phyloP scores from a whole-genome alignment of 2,329 filamentous ascomycete species.

The Neonectria faginata region DNA sequence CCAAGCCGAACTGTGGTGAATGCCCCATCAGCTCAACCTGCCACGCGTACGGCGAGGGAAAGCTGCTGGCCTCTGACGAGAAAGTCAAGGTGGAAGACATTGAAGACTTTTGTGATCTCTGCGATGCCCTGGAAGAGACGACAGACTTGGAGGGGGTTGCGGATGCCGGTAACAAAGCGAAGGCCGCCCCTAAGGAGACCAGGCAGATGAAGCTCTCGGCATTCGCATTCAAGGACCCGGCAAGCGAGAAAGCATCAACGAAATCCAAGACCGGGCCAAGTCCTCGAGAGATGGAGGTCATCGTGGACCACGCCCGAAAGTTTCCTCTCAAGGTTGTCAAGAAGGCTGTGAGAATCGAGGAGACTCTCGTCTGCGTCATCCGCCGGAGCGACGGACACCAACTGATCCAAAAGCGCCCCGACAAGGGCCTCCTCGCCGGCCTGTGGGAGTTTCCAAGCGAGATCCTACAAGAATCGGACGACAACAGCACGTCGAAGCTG shows the following conservation, averaged over 20 bases:
- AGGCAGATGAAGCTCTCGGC: conserved; percentile 51
- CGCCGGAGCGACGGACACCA: conserved; percentile 57
- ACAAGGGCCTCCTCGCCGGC: conserved; percentile 65
- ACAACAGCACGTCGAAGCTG: conserved; percentile 43
- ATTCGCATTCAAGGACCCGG: conserved; percentile 50
- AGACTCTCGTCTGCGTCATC: conserved; percentile 66
- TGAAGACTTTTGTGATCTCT: conserved; percentile 63
- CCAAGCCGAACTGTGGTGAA: conserved; percentile 65
- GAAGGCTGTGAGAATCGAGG: conserved; percentile 64
- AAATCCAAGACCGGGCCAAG: conserved; percentile 30
- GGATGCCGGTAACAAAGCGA: conserved; percentile 15
- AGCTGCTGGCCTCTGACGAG: conserved; percentile 44
- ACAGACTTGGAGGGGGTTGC: conserved; percentile 36
- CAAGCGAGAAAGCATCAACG: conserved; percentile 22
- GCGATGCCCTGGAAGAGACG: conserved; percentile 59
- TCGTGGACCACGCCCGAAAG: conserved; percentile 59
- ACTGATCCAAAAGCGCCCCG: conserved; percentile 63
- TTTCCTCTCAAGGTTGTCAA: conserved; percentile 65
- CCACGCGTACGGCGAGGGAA: conserved; percentile 63
- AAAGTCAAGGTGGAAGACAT: conserved; percentile 55
- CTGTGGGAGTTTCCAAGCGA: conserved; percentile 68
- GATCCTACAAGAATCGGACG: conserved; percentile 44
- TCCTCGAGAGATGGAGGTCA: conserved; percentile 47
- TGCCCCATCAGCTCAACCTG: conserved; percentile 66
- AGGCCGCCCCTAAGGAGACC: conserved; percentile 26